A percentile compares a stretch with the other conserved stretches of the same genome.
Evolutionary conservation across 306 rosid species (phyloP).

Genomic region (Casuarina glauca): DNA sequence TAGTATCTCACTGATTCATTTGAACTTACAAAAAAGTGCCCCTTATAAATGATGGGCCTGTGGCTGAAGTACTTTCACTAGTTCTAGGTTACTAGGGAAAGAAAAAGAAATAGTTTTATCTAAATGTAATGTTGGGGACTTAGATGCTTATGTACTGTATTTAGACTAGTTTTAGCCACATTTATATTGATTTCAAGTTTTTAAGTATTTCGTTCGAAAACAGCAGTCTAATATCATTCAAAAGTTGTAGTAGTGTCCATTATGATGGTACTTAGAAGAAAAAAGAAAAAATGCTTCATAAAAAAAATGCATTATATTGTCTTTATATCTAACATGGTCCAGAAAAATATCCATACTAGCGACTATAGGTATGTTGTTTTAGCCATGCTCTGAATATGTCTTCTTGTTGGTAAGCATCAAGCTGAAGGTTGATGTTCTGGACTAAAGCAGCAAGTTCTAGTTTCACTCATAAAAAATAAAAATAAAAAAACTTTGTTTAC

Average conservation of each 20-base stretch:
- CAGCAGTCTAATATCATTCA: background rate
- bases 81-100: background rate
- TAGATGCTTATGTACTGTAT: background rate
- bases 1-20: background rate
- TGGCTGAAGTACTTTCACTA: background rate
- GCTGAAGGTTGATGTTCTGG: no score
- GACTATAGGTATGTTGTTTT: no score
- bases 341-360: no score
- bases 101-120: no score
- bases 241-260: background rate
- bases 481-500: background rate
- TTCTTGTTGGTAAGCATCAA: no score
- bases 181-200: background rate
- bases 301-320: background rate
- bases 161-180: background rate
- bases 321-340: no score
- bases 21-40: background rate
- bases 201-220: background rate
- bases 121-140: background rate
- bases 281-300: no score
- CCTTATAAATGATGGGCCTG: background rate
- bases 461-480: background rate
- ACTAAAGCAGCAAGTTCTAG: background rate
- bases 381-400: no score
- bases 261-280: no score